Conservation (phyloP, 2,329 filamentous ascomycete species). For the Helotiales sp. region DNA sequence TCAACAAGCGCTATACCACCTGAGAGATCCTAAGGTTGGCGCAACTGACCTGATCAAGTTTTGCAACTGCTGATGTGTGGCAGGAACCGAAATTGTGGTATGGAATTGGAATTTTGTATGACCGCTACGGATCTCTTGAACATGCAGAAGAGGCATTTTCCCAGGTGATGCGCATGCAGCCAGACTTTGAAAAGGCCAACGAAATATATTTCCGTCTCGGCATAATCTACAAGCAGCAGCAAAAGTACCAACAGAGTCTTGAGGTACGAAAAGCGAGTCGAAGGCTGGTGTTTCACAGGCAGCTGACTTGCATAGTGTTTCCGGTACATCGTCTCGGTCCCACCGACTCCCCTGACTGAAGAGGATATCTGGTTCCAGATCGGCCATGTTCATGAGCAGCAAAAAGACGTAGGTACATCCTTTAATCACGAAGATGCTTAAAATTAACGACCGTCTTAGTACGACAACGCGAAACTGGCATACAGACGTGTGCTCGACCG, state of each 20-base stretch:
- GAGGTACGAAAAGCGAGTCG: slow-evolving; percentile 64
- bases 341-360: slow-evolving; percentile 89
- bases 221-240: slow-evolving; percentile 99
- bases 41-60: not conserved
- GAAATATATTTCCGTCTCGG: slow-evolving; percentile 98
- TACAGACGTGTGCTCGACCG: slow-evolving; percentile 93
- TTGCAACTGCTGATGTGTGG: not conserved
- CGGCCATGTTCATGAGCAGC: slow-evolving; percentile 96
- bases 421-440: slow-evolving; percentile 5
- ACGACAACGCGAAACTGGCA: slow-evolving; percentile 88
- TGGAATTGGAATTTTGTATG: slow-evolving; percentile 96
- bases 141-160: slow-evolving; percentile 98
- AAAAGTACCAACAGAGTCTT: slow-evolving; percentile 89
- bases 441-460: slow-evolving; percentile 58
- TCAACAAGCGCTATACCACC: slow-evolving; percentile 90
- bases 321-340: slow-evolving; percentile 94
- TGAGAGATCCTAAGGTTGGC: slow-evolving; percentile 86
- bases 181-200: slow-evolving; percentile 96
- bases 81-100: slow-evolving; percentile 99
- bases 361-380: slow-evolving; percentile 99
- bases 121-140: slow-evolving; percentile 93
- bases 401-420: slow-evolving; percentile 84
- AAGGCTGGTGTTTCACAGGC: not conserved
- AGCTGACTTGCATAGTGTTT: slow-evolving; percentile 71
- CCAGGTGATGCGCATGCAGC: slow-evolving; percentile 98